Evolutionary conservation across 306 rosid species (phyloP), one percentile per base, ranked within the genome.

Genomic region (Acacia crassicarpa): DNA sequence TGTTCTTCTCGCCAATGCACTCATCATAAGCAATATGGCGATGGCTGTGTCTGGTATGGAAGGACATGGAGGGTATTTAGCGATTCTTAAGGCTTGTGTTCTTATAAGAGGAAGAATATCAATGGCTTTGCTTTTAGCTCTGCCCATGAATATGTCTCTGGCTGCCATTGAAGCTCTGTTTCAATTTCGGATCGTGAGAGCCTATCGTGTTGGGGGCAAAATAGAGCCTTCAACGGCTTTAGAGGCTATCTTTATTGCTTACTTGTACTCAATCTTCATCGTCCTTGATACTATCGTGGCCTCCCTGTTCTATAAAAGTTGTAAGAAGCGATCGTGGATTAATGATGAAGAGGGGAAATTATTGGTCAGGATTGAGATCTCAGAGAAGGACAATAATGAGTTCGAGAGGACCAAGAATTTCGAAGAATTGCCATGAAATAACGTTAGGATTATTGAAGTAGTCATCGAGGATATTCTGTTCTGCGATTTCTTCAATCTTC

Each of bases 121-220:
- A 46, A 91, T 85, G 46, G 98, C 97, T 53, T 73, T 95, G 84
- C 87, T 86, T 59, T 78, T 95, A 59, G 91, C 98, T 74, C 77
- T 95, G 53, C 98, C 94, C 67, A 53, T 80, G 53, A 90, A 86
- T 59, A 30, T 88, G 71, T 87, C 86, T 38, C 61, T 89, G 77
- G 98, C 98, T 1, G 92, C 90, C 44, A 74, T 90, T 16, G 98
- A 93, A 79, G 97, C 97, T 53, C 79, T 95, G 90, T 95, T 95
- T 68, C 98, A 93, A 11, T 88, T 73, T 80, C 79, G 95, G 59
- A 62, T 93, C 53, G 88, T 95, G 0, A 81, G 88, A 79, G 86
- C 87, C 44, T 91, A 68, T 66, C 86, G 70, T 41, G 16, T 44
- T 30, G 68, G 59, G 59, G 86, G 65, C 32, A 83, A 58, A 74